phyloP scores from a whole-genome alignment of 208 protist species.

The Wallacemonas sp. region DNA sequence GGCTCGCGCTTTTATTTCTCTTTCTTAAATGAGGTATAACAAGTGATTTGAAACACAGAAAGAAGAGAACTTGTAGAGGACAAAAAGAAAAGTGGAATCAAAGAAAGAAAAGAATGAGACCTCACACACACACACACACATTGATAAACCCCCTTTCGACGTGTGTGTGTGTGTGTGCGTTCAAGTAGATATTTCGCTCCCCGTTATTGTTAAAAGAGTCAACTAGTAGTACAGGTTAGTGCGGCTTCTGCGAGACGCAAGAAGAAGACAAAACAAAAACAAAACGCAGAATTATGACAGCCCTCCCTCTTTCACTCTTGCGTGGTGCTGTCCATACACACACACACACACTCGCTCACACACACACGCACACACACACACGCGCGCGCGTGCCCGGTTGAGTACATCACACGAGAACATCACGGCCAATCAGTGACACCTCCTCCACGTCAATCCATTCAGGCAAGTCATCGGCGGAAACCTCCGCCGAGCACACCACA shows the following conservation, averaged over 20 bases:
- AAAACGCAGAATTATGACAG: too few species aligned
- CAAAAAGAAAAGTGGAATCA: conserved; percentile 8
- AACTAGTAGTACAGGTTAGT: too few species aligned
- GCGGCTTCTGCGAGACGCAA: too few species aligned
- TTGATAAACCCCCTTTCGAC: too few species aligned
- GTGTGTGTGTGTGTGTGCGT: too few species aligned
- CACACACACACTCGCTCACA: background rate
- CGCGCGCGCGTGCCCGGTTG: background rate
- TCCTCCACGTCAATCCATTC: conserved; percentile 31
- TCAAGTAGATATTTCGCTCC: too few species aligned
- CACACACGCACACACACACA: background rate
- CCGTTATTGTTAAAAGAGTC: too few species aligned
- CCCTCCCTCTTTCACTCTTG: too few species aligned
- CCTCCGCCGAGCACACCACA: conserved; percentile 22
- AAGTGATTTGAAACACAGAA: too few species aligned
- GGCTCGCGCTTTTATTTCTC: background rate
- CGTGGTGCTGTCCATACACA: too few species aligned
- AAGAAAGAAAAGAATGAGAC: conserved; percentile 24
- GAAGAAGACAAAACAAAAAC: too few species aligned
- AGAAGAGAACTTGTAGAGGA: background rate
- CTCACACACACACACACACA: background rate
- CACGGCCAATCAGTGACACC: conserved; percentile 17
- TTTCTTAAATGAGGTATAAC: background rate
- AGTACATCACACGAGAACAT: conserved; percentile 10
- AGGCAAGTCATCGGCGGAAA: conserved; percentile 24